Base-by-base conservation (phyloP, 2,329 filamentous ascomycete species). In the Pestalotiopsis sp. region DNA sequence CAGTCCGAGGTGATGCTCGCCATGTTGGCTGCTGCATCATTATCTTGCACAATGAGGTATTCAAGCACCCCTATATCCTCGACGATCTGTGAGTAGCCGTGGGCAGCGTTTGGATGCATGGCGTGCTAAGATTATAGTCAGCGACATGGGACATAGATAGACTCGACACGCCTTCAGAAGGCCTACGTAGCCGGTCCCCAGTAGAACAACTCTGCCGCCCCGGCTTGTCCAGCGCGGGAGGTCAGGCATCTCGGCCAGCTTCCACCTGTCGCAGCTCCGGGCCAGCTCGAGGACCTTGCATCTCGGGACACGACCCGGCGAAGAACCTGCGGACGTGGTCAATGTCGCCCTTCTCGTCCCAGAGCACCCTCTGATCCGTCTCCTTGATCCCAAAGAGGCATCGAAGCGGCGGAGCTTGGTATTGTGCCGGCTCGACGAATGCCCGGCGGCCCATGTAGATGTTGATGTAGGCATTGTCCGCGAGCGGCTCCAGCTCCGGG, bases 31-130 rank as follows among this genome's bases (percentile, higher is more conserved):
- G 23, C 9, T 5, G 67, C 5, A 25, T 58, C 17, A 5, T 39
- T 14, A 39, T 36, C 57, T 11, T 20, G 27, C 13, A 64, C 41
- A 39, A 69, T 49, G 59, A 69, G 68, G 17, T 67, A 67, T 13
- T 67, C 68, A 7, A 69, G 59, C 5, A 64, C 65, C n/a, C 68
- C 68, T 20, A 69, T 67, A 23, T 69, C 65, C 41, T 69, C 64
- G 5, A 69, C 65, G 55, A 61, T 69, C 39, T 69, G 68, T 3
- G 68, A 67, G 39, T 45, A 69, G 2, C 68, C 68, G 14, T 69
- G 65, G 3, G 68, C 68, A 5, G 64, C 68, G 27, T 67, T 69
- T 3, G 68, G 65, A 12, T 67, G 64, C 68, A 69, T 69, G 4
- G 41, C 68, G 45, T 69, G 68, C 27, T 65, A 58, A 62, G 55